Conservation (phyloP, 495 filamentous ascomycete genomes). For the Trichoderma gamsii region DNA sequence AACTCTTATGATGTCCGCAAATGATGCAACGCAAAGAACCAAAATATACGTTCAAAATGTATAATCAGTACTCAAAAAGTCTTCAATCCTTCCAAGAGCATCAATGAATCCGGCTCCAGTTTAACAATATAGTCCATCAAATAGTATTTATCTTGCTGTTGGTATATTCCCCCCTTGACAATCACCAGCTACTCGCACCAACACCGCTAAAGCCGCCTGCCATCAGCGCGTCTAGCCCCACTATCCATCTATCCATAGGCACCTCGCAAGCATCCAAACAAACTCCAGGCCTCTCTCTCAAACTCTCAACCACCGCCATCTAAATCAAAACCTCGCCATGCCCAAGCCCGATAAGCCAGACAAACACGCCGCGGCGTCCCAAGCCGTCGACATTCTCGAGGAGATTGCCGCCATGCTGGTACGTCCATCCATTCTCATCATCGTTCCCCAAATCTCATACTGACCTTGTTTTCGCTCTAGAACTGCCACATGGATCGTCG, state of each 20-base stretch:
- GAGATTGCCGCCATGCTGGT: slow-evolving; percentile 91
- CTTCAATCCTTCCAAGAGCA: no score
- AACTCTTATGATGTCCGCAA: background rate
- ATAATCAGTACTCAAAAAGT: no score
- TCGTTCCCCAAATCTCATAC: background rate
- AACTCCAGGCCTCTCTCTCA: background rate
- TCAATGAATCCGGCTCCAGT: no score
- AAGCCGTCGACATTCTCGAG: slow-evolving; percentile 91
- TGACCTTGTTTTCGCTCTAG: slow-evolving; percentile 37
- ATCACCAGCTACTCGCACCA: background rate
- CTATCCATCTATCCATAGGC: background rate
- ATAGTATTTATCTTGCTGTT: no score
- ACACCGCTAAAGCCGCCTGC: background rate
- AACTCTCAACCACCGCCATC: background rate
- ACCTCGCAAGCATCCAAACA: slow-evolving; percentile 4
- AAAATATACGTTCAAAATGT: background rate
- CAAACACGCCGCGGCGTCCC: slow-evolving; percentile 86
- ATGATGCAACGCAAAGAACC: background rate
- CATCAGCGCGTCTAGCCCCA: background rate
- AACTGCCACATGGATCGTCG: slow-evolving; percentile 88
- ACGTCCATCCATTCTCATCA: slow-evolving; percentile 23
- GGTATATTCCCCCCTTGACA: background rate
- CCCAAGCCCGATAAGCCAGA: slow-evolving; percentile 49
- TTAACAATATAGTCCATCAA: no score
- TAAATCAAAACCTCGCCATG: slow-evolving; percentile 19